These are phyloP conservation scores for Leucaena leucocephala DNA, from an alignment of 306 rosid species.

Conservation along the genomic window DNA sequence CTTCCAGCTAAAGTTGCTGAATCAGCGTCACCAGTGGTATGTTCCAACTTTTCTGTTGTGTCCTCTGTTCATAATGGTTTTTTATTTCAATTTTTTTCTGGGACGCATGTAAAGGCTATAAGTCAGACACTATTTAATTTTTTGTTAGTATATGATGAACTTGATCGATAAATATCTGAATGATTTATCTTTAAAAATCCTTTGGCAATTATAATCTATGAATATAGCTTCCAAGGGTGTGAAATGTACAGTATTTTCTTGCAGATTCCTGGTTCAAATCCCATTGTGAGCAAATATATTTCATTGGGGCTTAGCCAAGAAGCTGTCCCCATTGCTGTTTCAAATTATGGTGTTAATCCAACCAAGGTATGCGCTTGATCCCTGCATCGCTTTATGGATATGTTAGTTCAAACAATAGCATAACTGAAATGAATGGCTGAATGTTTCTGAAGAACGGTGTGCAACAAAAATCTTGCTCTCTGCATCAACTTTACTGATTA, in stretches of 20 bases:
- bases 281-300: conserved; percentile 60
- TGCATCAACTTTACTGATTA: conserved; percentile 1
- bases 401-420: conserved; percentile 7
- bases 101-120: conserved; percentile 3
- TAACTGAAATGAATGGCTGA: conserved; percentile 17
- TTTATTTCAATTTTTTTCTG: not conserved
- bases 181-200: not conserved
- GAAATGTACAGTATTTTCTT: conserved; percentile 16
- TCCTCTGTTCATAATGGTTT: conserved; percentile 20
- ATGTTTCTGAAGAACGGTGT: conserved; percentile 16
- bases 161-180: not conserved
- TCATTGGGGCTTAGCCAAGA: conserved; percentile 70
- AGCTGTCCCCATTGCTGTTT: conserved; percentile 74
- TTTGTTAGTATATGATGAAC: too few species aligned
- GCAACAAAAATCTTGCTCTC: not conserved
- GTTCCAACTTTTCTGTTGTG: not conserved
- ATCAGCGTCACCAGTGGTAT: conserved; percentile 61
- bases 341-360: conserved; percentile 79
- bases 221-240: conserved; percentile 15
- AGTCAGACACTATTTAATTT: not conserved
- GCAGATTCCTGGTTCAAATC: conserved; percentile 70
- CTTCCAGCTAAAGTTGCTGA: conserved; percentile 54
- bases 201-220: not conserved
- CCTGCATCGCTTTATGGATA: conserved; percentile 22
- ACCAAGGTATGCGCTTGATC: conserved; percentile 53